These are phyloP conservation scores for Candida vartiovaarae DNA, from an alignment of 805 yeast genomes.

Conservation along the genomic window DNA sequence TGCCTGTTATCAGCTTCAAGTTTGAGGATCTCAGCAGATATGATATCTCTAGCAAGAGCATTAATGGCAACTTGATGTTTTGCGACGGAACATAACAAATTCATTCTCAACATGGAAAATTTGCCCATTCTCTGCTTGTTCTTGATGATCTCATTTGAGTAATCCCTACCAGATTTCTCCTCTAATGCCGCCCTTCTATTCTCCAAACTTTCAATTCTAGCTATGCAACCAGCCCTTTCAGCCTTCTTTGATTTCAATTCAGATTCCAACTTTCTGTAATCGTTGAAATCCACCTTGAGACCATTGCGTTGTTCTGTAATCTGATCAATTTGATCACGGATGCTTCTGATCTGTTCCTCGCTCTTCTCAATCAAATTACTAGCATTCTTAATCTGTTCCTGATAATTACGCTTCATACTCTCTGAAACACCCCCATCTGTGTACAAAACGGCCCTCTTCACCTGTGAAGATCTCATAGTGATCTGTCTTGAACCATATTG, in stretches of 20 bases:
- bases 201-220: conserved; percentile 23
- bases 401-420: conserved; percentile 10
- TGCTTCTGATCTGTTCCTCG: conserved; percentile 5
- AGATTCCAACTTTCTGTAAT: conserved; percentile 3
- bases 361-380: conserved; percentile 7
- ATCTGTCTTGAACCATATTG: conserved; percentile 55
- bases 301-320: neutral
- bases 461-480: conserved; percentile 10
- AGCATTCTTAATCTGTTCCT: conserved; percentile 10
- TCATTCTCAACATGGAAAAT: conserved; percentile 19
- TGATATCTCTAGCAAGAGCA: conserved; percentile 18
- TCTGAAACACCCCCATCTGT: conserved; percentile 18
- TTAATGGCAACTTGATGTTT: conserved; percentile 22
- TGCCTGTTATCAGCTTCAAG: conserved; percentile 36
- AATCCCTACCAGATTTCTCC: conserved; percentile 35
- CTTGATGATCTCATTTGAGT: conserved; percentile 29
- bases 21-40: conserved; percentile 21
- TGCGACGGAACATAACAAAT: conserved; percentile 17
- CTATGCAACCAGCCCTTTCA: conserved; percentile 18
- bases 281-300: neutral
- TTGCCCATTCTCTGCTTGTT: conserved; percentile 25
- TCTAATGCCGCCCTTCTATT: conserved; percentile 28
- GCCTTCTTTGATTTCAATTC: conserved; percentile 9
- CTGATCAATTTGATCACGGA: conserved; percentile 1
- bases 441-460: conserved; percentile 9